phyloP scores from a whole-genome alignment of 345 rosid genomes.

The Eucalyptus rudis region DNA sequence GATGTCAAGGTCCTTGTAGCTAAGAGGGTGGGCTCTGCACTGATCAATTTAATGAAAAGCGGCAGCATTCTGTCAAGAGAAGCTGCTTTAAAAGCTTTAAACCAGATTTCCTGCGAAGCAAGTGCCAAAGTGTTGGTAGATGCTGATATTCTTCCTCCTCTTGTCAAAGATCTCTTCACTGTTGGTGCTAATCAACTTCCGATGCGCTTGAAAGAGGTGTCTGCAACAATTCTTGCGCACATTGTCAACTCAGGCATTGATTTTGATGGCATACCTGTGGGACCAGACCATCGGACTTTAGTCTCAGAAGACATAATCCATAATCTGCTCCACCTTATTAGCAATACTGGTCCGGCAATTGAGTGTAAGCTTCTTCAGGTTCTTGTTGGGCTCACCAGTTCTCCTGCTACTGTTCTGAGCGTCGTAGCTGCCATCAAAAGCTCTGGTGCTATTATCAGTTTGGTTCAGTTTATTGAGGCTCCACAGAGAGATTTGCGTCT shows the following conservation, averaged over 20 bases:
- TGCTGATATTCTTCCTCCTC: conserved; percentile 83
- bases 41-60: conserved; percentile 69
- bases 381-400: conserved; percentile 87
- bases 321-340: conserved; percentile 71
- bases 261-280: conserved; percentile 54
- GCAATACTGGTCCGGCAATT: conserved; percentile 94
- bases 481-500: conserved; percentile 69
- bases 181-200: conserved; percentile 75
- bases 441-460: conserved; percentile 86
- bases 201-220: conserved; percentile 76
- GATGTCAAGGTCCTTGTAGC: conserved; percentile 79
- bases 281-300: conserved; percentile 63
- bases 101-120: conserved; percentile 69
- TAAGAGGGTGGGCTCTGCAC: conserved; percentile 60
- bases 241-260: conserved; percentile 71
- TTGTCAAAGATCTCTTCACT: conserved; percentile 69
- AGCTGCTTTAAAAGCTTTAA: conserved; percentile 78
- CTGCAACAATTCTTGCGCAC: conserved; percentile 91
- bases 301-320: conserved; percentile 77
- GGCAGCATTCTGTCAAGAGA: conserved; percentile 57
- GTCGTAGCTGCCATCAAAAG: conserved; percentile 81
- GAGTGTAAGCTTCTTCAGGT: conserved; percentile 91
- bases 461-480: conserved; percentile 93
- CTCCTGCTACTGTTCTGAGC: conserved; percentile 44
- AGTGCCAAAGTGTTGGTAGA: conserved; percentile 75